Evolutionary conservation across 2,329 filamentous ascomycete genomes (phyloP).

Genomic region (Penicillium sp.): DNA sequence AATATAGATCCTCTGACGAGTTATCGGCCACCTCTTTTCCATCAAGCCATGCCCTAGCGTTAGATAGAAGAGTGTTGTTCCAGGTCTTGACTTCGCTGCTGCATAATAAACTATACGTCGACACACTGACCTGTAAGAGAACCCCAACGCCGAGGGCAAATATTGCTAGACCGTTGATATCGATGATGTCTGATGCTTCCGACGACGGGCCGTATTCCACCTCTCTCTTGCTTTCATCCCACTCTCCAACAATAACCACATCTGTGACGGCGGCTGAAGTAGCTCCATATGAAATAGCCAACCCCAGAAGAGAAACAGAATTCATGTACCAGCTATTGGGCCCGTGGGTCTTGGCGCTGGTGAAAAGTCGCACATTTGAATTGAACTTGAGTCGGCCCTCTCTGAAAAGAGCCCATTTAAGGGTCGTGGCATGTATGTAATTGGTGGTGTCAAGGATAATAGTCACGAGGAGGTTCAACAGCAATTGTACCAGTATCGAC

Average conservation of each 20-base stretch:
- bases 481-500: background rate
- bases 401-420: slow-evolving; percentile 4
- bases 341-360: background rate
- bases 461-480: slow-evolving; percentile 10
- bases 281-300: slow-evolving; percentile 8
- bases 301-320: background rate
- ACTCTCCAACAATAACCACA: background rate
- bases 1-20: background rate
- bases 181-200: background rate
- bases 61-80: slow-evolving; percentile 1
- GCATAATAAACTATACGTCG: slow-evolving; percentile 6
- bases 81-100: background rate
- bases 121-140: slow-evolving; percentile 3
- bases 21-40: background rate
- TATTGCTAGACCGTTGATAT: slow-evolving; percentile 8
- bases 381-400: slow-evolving; percentile 10
- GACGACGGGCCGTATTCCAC: background rate
- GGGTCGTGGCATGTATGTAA: slow-evolving; percentile 8
- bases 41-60: background rate
- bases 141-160: slow-evolving; percentile 6
- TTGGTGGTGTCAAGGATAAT: slow-evolving; percentile 7
- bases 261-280: background rate
- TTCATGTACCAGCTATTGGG: slow-evolving; percentile 14
- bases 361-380: slow-evolving; percentile 11
- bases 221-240: background rate